phyloP scores from a whole-genome alignment of 2,329 filamentous ascomycete species.

The Xylariaceae sp. region DNA sequence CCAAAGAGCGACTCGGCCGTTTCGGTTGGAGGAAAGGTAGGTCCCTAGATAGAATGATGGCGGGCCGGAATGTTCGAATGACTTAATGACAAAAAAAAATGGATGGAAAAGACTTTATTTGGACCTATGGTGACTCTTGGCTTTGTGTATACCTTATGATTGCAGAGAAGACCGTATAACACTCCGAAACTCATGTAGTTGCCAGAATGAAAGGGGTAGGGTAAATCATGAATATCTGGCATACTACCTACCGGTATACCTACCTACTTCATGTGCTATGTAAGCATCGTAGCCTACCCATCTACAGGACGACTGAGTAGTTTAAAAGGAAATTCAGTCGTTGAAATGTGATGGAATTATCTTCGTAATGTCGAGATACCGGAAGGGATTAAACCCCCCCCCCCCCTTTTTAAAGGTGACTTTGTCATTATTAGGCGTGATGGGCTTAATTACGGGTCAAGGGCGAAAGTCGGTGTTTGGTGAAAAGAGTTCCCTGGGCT shows the following conservation, averaged over 20 bases:
- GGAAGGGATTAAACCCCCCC: constrained; percentile 32
- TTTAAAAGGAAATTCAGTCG: too few species aligned
- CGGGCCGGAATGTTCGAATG: neutral
- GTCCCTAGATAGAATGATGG: too few species aligned
- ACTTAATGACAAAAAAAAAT: neutral
- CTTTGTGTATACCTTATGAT: neutral
- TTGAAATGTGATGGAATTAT: too few species aligned
- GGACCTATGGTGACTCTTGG: neutral
- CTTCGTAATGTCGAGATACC: constrained; percentile 36
- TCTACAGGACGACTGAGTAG: too few species aligned
- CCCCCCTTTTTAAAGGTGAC: constrained; percentile 38
- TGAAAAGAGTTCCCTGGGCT: constrained; percentile 50
- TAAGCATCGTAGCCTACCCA: too few species aligned
- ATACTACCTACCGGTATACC: neutral
- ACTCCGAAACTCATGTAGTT: neutral
- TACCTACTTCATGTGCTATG: too few species aligned
- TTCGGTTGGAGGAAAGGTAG: too few species aligned
- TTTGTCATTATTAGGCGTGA: constrained; percentile 53
- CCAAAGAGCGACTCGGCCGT: too few species aligned
- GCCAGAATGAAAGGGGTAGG: neutral
- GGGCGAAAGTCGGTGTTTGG: constrained; percentile 48
- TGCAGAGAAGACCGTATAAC: neutral
- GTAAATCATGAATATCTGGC: too few species aligned
- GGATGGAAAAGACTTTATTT: neutral
- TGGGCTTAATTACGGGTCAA: constrained; percentile 40